Percentiles rank a stretch among this genome's conserved stretches.
Evolutionary conservation across 164 flowering plant species (phyloP).

Genomic region (Magnolia officinalis): DNA sequence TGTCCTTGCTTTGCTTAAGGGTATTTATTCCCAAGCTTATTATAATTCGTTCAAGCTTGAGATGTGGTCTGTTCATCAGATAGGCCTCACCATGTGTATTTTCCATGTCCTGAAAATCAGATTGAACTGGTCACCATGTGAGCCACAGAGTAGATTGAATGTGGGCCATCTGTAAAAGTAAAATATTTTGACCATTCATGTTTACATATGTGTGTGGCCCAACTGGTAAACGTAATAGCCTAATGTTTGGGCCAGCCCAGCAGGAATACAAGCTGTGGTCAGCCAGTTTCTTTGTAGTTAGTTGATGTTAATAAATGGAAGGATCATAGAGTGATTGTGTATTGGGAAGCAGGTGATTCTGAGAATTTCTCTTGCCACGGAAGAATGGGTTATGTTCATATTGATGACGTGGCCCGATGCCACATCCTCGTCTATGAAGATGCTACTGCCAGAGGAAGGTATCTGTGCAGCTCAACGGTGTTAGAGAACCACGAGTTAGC

Average conservation of each 20-base stretch:
- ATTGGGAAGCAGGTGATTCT: slow-evolving; percentile 50
- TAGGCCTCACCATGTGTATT: neutral
- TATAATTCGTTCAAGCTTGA: neutral
- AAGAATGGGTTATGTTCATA: slow-evolving; percentile 91
- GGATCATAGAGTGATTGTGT: neutral
- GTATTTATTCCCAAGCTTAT: slow-evolving; percentile 24
- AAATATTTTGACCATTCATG: too few relatives aligned
- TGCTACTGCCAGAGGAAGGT: slow-evolving; percentile 48
- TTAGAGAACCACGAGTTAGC: slow-evolving; percentile 54
- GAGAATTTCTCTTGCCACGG: slow-evolving; percentile 65
- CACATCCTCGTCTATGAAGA: slow-evolving; percentile 78
- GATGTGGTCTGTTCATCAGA: neutral
- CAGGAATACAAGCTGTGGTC: neutral
- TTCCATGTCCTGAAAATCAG: neutral
- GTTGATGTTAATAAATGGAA: neutral
- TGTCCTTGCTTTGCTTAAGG: slow-evolving; percentile 73
- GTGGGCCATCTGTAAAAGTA: too few relatives aligned
- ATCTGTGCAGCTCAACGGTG: slow-evolving; percentile 64
- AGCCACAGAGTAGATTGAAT: neutral
- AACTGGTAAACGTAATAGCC: too few relatives aligned
- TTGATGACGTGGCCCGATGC: slow-evolving; percentile 79
- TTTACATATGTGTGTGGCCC: too few relatives aligned
- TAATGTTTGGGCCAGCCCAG: too few relatives aligned
- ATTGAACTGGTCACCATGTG: neutral
- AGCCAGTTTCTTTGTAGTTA: neutral